These are phyloP conservation scores for Rhizoctonia solani DNA, from an alignment of 1,284 basidiomycete genomes.

Conservation along the genomic window DNA sequence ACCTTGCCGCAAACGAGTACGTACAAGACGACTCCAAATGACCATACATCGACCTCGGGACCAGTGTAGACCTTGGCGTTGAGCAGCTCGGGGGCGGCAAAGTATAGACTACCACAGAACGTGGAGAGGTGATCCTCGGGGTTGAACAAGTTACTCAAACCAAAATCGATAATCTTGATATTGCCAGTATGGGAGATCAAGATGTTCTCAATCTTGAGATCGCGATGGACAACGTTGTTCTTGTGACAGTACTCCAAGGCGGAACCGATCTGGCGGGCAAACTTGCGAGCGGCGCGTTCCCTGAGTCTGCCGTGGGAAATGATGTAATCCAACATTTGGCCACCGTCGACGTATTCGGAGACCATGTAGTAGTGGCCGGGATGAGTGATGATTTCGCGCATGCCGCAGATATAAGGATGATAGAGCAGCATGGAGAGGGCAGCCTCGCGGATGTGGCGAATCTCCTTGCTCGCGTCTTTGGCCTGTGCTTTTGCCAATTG, in stretches of 20 bases:
- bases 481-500: slow-evolving; percentile 78
- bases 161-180: slow-evolving; percentile 99
- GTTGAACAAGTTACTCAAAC: slow-evolving; percentile 95
- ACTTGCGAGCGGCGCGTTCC: slow-evolving; percentile 94
- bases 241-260: slow-evolving; percentile 97
- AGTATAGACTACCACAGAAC: slow-evolving; percentile 97
- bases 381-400: slow-evolving; percentile 97
- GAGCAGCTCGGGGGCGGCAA: slow-evolving; percentile 95
- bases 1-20: slow-evolving; percentile 98
- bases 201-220: slow-evolving; percentile 99
- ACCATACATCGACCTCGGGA: slow-evolving; percentile 99
- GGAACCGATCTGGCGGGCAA: slow-evolving; percentile 94
- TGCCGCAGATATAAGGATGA: slow-evolving; percentile 98
- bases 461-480: slow-evolving; percentile 95
- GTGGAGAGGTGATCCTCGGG: slow-evolving; percentile 84
- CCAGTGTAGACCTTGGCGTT: slow-evolving; percentile 97
- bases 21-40: slow-evolving; percentile 97
- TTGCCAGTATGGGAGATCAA: slow-evolving; percentile 98
- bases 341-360: slow-evolving; percentile 97
- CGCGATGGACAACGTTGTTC: slow-evolving; percentile 96
- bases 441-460: slow-evolving; percentile 93
- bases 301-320: slow-evolving; percentile 96
- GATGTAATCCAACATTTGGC: slow-evolving; percentile 99
- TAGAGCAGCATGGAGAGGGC: slow-evolving; percentile 92
- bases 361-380: slow-evolving; percentile 99